Conservation (phyloP, 768 basidiomycete species). For the Mycena metata region DNA sequence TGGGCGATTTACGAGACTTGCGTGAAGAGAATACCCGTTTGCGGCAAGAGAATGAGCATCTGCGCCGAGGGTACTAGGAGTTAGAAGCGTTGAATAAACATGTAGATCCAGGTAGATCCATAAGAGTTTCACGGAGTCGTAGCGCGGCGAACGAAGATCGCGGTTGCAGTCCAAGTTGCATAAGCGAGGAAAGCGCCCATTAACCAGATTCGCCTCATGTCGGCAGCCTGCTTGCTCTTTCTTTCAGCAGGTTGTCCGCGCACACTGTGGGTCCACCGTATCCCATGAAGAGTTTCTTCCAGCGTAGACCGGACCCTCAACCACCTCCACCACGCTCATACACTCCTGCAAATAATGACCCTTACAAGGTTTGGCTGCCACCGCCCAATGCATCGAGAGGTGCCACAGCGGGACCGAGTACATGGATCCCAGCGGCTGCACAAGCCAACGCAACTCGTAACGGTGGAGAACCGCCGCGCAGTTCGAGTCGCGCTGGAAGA, state of each 20-base stretch:
- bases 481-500: conserved; percentile 24
- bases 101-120: not conserved
- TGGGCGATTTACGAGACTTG: conserved; percentile 69
- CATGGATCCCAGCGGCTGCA: conserved; percentile 10
- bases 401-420: not conserved
- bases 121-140: not conserved
- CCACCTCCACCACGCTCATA: conserved; percentile 22
- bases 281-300: conserved; percentile 39
- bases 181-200: conserved; percentile 32
- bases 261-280: conserved; percentile 3
- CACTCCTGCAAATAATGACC: conserved; percentile 28
- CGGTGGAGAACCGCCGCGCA: conserved; percentile 17
- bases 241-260: conserved; percentile 34
- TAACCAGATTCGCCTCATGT: conserved; percentile 37
- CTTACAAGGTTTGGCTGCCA: conserved; percentile 35
- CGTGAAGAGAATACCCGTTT: conserved; percentile 77
- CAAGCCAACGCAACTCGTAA: conserved; percentile 12
- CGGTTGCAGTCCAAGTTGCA: conserved; percentile 8
- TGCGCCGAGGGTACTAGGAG: conserved; percentile 58
- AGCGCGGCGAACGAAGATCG: not conserved
- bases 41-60: conserved; percentile 75
- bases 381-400: conserved; percentile 22
- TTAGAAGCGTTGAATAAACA: not conserved
- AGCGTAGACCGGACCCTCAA: conserved; percentile 34
- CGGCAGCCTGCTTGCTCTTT: conserved; percentile 34